Base-by-base conservation (phyloP, 2,329 filamentous ascomycete species). In the Metarhizium rileyi region DNA sequence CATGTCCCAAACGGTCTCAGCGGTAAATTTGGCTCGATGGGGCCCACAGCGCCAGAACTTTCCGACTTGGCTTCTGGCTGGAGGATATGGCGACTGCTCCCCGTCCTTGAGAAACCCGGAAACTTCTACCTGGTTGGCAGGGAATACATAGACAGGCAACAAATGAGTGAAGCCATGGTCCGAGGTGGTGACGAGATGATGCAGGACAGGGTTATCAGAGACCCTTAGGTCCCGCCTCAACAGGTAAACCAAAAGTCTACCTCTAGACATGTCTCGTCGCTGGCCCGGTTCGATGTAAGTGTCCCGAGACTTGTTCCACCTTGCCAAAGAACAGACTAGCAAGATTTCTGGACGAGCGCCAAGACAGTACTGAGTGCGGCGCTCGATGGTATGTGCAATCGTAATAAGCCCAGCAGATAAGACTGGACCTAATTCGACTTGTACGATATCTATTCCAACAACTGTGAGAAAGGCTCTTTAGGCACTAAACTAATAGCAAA, bases 31-130 rank as follows among this genome's bases (percentile, higher is more conserved):
- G 48, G 80, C 80, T 33, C 87, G 76, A 58, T 86, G 79, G 5
- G 80, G 81, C 2, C 87, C 86, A 57, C 84, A 89, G 61, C 86
- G 73, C 83, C 84, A 89, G 60, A 87, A 86, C 1, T 73, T 70
- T 12, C 76, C 84, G 3, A 85, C 67, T n/a, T 72, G 63, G 57
- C 84, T 87, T 50, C 77, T 73, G 3, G 86, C 84, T 58, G 82
- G 78, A 0, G 81, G 81, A 54, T 86, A 90, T 0, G 87, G 87
- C 6, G 76, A 85, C 45, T 70, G 66, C 45, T 66, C 57, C 10
- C 71, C 68, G 43, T 74, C 62, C 14, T 68, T 66, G n/a, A 90
- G 66, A 58, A 91, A 87, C 2, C 87, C 87, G 0, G 83, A 86
- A 1, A 87, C 72, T 61, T 91, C 86, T 22, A 90, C 69, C 57